Evolutionary conservation across 148 eudicot genomes (phyloP).

Genomic region (Rhododendron vialii): DNA sequence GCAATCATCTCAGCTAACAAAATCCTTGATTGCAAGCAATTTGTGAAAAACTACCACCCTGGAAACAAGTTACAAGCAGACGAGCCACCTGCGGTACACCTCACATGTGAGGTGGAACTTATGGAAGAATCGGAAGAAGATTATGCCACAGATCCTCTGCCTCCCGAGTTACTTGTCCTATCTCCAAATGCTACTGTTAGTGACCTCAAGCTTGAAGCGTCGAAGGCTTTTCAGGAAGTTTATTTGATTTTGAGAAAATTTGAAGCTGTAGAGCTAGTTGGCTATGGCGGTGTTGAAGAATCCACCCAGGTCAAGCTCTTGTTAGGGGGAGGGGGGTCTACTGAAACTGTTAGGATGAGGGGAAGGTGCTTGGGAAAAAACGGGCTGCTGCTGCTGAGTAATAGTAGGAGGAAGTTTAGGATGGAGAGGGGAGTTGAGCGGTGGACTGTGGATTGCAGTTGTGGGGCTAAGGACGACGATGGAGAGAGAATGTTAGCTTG

Average conservation of each 20-base stretch:
- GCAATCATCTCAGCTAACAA: conserved; percentile 51
- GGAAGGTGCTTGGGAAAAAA: conserved; percentile 60
- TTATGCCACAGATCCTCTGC: conserved; percentile 28
- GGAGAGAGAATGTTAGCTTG: conserved; percentile 96
- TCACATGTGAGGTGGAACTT: conserved; percentile 59
- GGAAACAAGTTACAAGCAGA: conserved; percentile 20
- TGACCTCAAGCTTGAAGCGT: conserved; percentile 70
- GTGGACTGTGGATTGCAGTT: conserved; percentile 86
- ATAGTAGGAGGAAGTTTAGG: conserved; percentile 32
- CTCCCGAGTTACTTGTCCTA: conserved; percentile 58
- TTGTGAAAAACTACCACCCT: conserved; percentile 69
- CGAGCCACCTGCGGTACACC: conserved; percentile 29
- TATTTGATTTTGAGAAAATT: conserved; percentile 73
- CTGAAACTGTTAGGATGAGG: conserved; percentile 34
- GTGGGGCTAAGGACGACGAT: conserved; percentile 90
- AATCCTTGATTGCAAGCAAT: conserved; percentile 93
- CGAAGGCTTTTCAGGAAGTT: conserved; percentile 72
- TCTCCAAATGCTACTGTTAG: conserved; percentile 56
- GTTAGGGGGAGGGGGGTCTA: conserved; percentile 30
- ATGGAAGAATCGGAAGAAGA: conserved; percentile 36
- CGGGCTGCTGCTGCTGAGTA: conserved; percentile 15
- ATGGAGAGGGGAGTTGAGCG: conserved; percentile 82
- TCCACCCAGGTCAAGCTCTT: conserved; percentile 75
- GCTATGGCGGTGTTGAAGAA: conserved; percentile 65
- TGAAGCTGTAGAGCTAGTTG: conserved; percentile 67